Evolutionary conservation across 257 asterid species (phyloP), one percentile per base, ranked within the genome.

Genomic region (Plantago elongata): DNA sequence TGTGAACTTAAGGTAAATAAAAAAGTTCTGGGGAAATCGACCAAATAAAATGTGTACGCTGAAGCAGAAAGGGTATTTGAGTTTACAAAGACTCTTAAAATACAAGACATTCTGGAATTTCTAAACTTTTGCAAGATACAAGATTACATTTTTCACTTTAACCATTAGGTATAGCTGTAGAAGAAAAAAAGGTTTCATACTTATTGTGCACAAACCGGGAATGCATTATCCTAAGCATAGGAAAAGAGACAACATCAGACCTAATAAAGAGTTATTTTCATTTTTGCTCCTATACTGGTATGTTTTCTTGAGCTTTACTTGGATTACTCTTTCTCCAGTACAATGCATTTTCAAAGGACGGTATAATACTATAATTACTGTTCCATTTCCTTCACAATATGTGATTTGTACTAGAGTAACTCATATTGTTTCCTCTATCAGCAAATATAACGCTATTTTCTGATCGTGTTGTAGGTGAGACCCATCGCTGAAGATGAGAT

Each of bases 401-500:
- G 14, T 16, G 10, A 5, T 5, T 17, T 9, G 15, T 12, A 17
- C 48, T 11, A 16, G 18, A 15, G 49, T 34, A 47, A 51, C 14
- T 16, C 22, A 1, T 18, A 64, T 43, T 17, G 65, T 50, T 51
- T 12, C 42, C 27, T 61, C 40, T 6, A 50, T 13, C 64, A 45
- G 40, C 64, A 40, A 67, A 45, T 54, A n/a, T 44, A 57, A 34
- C 47, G 15, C 3, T 69, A 37, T 63, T 49, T 60, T 64, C 70
- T 16, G 6, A 34, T 42, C 48, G 63, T 68, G 43, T 22, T 60
- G 34, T 54, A 92, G 99, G 99, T 93, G 62, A 85, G 97, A 57
- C 96, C 96, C 37, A 91, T 89, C 54, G 96, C 99, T 60, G 99
- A 93, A 78, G 99, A 93, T 70, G 99, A 93, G 84, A 93, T 93